Evolutionary conservation across 805 yeast species (phyloP).

Genomic region (Candida vartiovaarae): DNA sequence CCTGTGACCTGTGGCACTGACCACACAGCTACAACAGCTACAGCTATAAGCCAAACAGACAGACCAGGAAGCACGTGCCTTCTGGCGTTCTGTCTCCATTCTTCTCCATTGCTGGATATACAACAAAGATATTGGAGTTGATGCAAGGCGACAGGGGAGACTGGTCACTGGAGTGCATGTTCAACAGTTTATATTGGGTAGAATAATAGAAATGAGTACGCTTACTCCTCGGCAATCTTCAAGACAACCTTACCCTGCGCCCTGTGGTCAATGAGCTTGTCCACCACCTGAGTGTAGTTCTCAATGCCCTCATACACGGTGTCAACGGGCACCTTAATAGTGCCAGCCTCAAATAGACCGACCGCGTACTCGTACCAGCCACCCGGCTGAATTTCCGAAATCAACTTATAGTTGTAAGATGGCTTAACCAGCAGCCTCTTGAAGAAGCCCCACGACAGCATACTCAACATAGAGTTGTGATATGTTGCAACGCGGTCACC

Average conservation of each 20-base stretch:
- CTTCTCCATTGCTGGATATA: no score
- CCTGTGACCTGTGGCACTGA: no score
- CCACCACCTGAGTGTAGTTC: slow-evolving; percentile 44
- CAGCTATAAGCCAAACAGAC: no score
- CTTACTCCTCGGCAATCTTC: slow-evolving; percentile 18
- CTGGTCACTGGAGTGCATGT: neutral
- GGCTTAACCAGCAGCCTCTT: slow-evolving; percentile 13
- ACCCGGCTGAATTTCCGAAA: slow-evolving; percentile 7
- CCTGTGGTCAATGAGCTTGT: slow-evolving; percentile 35
- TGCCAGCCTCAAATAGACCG: slow-evolving; percentile 32
- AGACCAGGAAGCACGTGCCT: no score
- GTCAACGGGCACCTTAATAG: slow-evolving; percentile 44
- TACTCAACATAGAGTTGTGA: slow-evolving; percentile 4
- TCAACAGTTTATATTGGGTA: neutral
- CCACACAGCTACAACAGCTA: no score
- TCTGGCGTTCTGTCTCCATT: no score
- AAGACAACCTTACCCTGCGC: slow-evolving; percentile 60
- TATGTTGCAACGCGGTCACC: slow-evolving; percentile 45
- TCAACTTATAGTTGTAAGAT: slow-evolving; percentile 23
- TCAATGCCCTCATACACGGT: slow-evolving; percentile 39
- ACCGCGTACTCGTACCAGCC: slow-evolving; percentile 23
- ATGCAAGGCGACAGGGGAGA: neutral
- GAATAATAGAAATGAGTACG: neutral
- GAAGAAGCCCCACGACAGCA: slow-evolving; percentile 7
- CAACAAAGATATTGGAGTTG: no score